These are phyloP conservation scores for Xylona heveae DNA, from an alignment of 495 filamentous ascomycete genomes.

Conservation along the genomic window DNA sequence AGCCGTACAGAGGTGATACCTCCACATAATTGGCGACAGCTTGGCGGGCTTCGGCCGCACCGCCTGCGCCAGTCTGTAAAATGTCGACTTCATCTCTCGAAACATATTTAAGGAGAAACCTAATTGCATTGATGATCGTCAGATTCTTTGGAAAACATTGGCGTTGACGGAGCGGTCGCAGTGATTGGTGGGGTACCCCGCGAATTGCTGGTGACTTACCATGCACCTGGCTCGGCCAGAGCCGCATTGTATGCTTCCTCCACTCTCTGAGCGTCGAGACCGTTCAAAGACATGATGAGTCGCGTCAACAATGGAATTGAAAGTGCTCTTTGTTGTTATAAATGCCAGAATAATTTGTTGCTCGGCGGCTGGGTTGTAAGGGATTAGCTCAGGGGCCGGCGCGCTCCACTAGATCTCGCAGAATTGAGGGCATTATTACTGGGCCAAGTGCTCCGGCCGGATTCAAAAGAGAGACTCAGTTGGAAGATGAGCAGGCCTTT, in stretches of 20 bases:
- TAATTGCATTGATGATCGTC: slow-evolving; percentile 15
- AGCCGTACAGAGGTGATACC: slow-evolving; percentile 74
- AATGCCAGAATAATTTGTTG: too few relatives aligned
- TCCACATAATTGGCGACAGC: slow-evolving; percentile 61
- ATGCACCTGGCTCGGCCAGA: slow-evolving; percentile 72
- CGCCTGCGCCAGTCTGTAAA: slow-evolving; percentile 55
- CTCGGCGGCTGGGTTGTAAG: too few relatives aligned
- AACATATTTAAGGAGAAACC: slow-evolving; percentile 87
- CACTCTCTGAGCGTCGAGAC: slow-evolving; percentile 63
- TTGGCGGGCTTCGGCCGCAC: slow-evolving; percentile 64
- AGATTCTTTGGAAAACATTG: slow-evolving; percentile 3
- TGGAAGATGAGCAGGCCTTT: too few relatives aligned
- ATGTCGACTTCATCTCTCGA: slow-evolving; percentile 77
- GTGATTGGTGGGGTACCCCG: slow-evolving; percentile 2
- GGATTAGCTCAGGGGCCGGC: too few relatives aligned
- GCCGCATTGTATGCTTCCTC: slow-evolving; percentile 69
- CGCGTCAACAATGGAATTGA: background rate
- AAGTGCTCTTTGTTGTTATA: too few relatives aligned
- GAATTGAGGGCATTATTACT: too few relatives aligned
- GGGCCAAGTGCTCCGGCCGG: too few relatives aligned
- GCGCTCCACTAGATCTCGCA: too few relatives aligned
- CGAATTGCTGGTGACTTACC: slow-evolving; percentile 35
- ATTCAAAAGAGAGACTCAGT: too few relatives aligned
- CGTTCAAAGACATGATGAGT: slow-evolving; percentile 89
- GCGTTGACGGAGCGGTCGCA: background rate